Evolutionary conservation across 2,329 filamentous ascomycete species (phyloP), one percentile per base, ranked within the genome.

Genomic region (Monosporascus sp.): DNA sequence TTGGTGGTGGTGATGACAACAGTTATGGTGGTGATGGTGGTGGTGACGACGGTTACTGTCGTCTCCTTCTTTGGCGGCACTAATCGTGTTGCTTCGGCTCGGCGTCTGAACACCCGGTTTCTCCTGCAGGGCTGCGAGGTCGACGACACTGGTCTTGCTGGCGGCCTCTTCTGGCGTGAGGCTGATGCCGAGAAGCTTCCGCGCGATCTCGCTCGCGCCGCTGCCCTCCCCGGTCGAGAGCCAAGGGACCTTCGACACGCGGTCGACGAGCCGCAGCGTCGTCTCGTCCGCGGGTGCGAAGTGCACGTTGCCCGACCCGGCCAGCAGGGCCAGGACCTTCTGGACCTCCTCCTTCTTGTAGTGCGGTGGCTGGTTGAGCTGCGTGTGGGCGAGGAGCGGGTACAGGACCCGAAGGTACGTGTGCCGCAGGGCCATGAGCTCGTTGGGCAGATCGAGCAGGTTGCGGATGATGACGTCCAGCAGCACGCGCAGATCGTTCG

Each of bases 381-480:
- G 94, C 2, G 93, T 97, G 68, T 99, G 90, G 38, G 90, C 88
- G 22, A 99, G 78, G 24, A 99, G 79, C 0, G 94, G 94, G 66
- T 95, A 91, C 14, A 99, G 76, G 4, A 99, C 94, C 34, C 94
- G 86, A 6, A 99, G 80, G 68, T 99, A 99, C 4, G 94, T 99
- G 69, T 99, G 94, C 38, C 93, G 84, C 53, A 99, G 76, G 19
- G 84, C 79, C 57, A 79, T 77, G 56, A 83, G 85, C 67, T 96
- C 93, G 64, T 93, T 87, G 0, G 95, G 94, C 8, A 99, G 78
- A 68, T 99, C 94, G 64, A 97, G 85, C n/a, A 99, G 78, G 65
- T 99, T 99, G 44, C 94, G 89, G 56, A 99, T 90, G 54, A 99
- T 91, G 59, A 99, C 94, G 66, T 99, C 94, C 47, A 97, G 80